Base-by-base conservation (phyloP, 352 stramenopile species). In the Phytophthora nicotianae region DNA sequence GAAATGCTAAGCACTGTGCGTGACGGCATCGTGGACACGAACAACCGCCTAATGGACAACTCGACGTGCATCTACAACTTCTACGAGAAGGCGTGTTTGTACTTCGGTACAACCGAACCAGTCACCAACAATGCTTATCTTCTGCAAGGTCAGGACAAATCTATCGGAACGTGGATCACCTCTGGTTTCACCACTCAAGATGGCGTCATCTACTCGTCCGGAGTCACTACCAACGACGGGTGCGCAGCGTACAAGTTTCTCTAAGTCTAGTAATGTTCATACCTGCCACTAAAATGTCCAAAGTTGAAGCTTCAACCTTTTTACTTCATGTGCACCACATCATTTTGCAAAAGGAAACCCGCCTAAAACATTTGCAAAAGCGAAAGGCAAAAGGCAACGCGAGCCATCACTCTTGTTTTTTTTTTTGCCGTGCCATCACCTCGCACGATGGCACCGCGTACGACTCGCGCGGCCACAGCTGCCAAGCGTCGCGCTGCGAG, bases 121-220 rank as follows among this genome's bases (percentile, higher is more conserved):
- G 40, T 55, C 27, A 81, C 60, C 33, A 73, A 71, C 35, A 84
- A 81, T 70, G 41, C 61, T 37, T 87, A 81, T 56, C 46, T 87
- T 40, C 53, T 87, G 16, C 77, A 87, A 58, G 77, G 77, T 38
- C 75, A 87, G 57, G 73, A 85, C 63, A 84, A 79, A 60, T 57
- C 40, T 4, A 67, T 84, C 37, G 75, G 77, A 21, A 77, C 75
- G 42, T 87, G 75, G 77, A 87, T 87, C 61, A 66, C 68, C 10
- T 77, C 73, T 8, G 75, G 77, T 21, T 87, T 75, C 63, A 75
- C 60, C 7, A 85, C 75, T 26, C 77, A 58, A 40, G 74, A 87
- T 54, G 77, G 77, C 19, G 40, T 58, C 19, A 58, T 42, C 32
- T 85, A 82, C 68, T 65, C 49, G 33, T 79, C 75, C 6, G 73